phyloP scores from a whole-genome alignment of 805 yeast genomes.

The Suhomyces tanzawaensis region DNA sequence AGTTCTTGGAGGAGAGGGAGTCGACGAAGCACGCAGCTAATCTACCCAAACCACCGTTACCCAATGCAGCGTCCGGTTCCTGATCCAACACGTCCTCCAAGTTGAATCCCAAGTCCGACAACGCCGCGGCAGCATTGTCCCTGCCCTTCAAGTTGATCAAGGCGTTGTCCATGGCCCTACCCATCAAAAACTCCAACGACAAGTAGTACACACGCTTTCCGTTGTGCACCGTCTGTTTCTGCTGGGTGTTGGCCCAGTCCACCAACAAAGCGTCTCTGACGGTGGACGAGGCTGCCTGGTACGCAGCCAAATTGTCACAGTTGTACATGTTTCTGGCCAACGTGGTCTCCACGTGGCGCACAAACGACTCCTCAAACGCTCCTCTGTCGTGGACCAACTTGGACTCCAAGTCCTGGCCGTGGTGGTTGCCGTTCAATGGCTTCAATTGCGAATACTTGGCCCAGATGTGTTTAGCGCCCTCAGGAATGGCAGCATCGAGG shows the following conservation, averaged over 20 bases:
- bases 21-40: constrained; percentile 93
- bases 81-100: constrained; percentile 80
- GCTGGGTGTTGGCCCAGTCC: constrained; percentile 94
- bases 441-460: constrained; percentile 56
- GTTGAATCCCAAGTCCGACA: constrained; percentile 76
- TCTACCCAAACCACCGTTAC: constrained; percentile 94
- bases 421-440: constrained; percentile 17
- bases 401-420: constrained; percentile 21
- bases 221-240: constrained; percentile 77
- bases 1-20: constrained; percentile 79
- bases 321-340: constrained; percentile 90
- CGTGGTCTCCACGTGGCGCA: constrained; percentile 85
- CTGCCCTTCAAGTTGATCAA: constrained; percentile 75
- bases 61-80: constrained; percentile 93
- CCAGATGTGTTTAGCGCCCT: constrained; percentile 77
- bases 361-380: constrained; percentile 65
- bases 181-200: constrained; percentile 89
- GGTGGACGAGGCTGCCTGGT: constrained; percentile 80
- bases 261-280: constrained; percentile 76
- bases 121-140: constrained; percentile 45
- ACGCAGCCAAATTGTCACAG: constrained; percentile 89
- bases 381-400: constrained; percentile 37
- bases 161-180: constrained; percentile 93
- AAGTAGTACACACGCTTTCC: constrained; percentile 84
- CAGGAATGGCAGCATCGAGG: constrained; percentile 78